Conservation (phyloP, 768 basidiomycete genomes). For the Mycena metata region DNA sequence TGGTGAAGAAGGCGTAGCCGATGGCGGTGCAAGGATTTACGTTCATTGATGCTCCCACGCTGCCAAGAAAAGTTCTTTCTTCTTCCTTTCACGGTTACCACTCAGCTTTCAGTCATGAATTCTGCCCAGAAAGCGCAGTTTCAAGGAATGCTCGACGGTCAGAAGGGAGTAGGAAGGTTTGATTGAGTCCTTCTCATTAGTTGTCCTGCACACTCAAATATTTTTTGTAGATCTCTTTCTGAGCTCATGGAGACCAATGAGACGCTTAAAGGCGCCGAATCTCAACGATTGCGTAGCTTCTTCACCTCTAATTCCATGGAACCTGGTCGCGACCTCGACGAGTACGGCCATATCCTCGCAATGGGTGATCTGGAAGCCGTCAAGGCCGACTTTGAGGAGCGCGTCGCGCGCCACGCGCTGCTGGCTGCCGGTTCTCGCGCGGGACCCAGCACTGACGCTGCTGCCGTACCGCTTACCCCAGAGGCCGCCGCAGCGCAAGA, state of each 20-base stretch:
- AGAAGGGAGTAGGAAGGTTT: too few species aligned
- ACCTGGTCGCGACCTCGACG: constrained; percentile 53
- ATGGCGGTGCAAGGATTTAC: too few species aligned
- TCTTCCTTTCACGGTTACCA: too few species aligned
- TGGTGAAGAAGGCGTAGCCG: too few species aligned
- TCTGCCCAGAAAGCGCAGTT: too few species aligned
- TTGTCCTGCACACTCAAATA: too few species aligned
- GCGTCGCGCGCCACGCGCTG: constrained; percentile 33
- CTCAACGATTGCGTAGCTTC: constrained; percentile 53
- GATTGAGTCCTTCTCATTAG: too few species aligned
- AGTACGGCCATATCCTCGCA: constrained; percentile 45
- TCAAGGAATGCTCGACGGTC: too few species aligned
- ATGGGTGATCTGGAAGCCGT: constrained; percentile 44
- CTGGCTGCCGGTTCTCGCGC: not conserved
- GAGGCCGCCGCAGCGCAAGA: constrained; percentile 45
- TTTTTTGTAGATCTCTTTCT: constrained; percentile 41
- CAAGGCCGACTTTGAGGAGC: constrained; percentile 43
- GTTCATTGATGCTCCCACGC: too few species aligned
- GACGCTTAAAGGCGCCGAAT: constrained; percentile 52
- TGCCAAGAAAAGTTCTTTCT: too few species aligned
- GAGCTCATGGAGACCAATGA: constrained; percentile 49
- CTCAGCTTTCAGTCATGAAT: too few species aligned
- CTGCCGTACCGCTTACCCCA: constrained; percentile 15
- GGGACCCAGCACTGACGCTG: not conserved
- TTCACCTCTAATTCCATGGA: constrained; percentile 52